A percentile compares a stretch with the other conserved stretches of the same genome.
Conservation (phyloP, 1,139 yeast genomes). For the Citeromyces hawaiiensis region DNA sequence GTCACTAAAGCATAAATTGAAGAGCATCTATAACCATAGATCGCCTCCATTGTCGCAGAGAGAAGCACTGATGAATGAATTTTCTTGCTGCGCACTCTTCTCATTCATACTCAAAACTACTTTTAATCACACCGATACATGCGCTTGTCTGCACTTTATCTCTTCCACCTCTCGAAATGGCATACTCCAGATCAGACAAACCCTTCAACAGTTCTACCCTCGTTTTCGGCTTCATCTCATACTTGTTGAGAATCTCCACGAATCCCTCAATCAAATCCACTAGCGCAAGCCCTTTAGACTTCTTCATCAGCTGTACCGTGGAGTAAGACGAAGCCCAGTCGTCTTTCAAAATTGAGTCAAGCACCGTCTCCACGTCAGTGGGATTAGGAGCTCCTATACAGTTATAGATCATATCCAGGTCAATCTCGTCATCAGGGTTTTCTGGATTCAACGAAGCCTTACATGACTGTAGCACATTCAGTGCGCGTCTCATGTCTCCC, state of each 20-base stretch:
- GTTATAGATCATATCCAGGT: constrained; percentile 70
- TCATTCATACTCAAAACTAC: constrained; percentile 24
- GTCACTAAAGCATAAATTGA: too few species aligned
- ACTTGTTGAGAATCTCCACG: constrained; percentile 50
- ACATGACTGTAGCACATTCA: constrained; percentile 91
- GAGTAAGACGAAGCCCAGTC: constrained; percentile 76
- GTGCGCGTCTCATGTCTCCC: constrained; percentile 95
- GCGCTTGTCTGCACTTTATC: constrained; percentile 88
- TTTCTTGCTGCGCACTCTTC: too few species aligned
- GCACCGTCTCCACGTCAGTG: constrained; percentile 58
- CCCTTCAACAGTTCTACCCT: constrained; percentile 54
- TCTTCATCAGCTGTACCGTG: constrained; percentile 52
- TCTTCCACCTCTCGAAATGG: constrained; percentile 84
- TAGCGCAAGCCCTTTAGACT: constrained; percentile 73
- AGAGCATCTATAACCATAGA: too few species aligned
- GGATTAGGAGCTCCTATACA: constrained; percentile 97
- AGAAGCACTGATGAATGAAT: too few species aligned
- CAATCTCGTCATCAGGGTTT: constrained; percentile 30
- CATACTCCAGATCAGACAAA: constrained; percentile 78
- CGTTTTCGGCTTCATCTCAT: constrained; percentile 50
- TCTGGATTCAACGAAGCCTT: constrained; percentile 51
- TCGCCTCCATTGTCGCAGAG: too few species aligned
- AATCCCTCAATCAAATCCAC: constrained; percentile 75
- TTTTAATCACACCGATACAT: constrained; percentile 74
- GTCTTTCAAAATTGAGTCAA: constrained; percentile 68